Conservation (phyloP, 2,329 filamentous ascomycete species). For the Colletotrichum kahawae region DNA sequence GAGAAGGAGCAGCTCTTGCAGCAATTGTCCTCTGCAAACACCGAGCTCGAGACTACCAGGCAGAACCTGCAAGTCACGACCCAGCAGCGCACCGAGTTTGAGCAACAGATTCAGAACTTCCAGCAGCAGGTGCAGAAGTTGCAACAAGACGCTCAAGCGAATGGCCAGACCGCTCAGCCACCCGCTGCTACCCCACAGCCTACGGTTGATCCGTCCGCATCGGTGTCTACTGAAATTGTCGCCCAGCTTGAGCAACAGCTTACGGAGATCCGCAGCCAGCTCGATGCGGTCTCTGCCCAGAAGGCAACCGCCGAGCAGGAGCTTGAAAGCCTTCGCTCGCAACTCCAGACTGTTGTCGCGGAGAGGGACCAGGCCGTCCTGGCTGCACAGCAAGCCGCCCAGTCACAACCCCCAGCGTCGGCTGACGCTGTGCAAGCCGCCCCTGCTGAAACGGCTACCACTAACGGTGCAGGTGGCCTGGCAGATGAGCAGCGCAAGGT, state of each 20-base stretch:
- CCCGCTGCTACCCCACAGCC: slow-evolving; percentile 32
- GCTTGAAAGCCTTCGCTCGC: slow-evolving; percentile 56
- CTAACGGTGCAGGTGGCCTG: slow-evolving; percentile 34
- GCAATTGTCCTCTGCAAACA: slow-evolving; percentile 51
- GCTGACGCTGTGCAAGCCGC: not conserved
- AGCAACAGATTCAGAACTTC: slow-evolving; percentile 49
- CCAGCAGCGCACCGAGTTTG: slow-evolving; percentile 38
- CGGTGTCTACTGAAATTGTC: slow-evolving; percentile 51
- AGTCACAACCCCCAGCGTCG: slow-evolving; percentile 21
- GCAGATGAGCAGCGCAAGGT: slow-evolving; percentile 64
- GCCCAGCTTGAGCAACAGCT: slow-evolving; percentile 56
- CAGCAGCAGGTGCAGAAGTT: slow-evolving; percentile 45
- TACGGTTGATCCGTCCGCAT: slow-evolving; percentile 43
- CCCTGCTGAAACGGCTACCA: not conserved
- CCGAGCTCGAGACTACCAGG: slow-evolving; percentile 60
- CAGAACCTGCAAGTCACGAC: slow-evolving; percentile 35
- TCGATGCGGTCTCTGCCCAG: slow-evolving; percentile 69
- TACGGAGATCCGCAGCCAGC: slow-evolving; percentile 58
- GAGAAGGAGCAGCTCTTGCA: slow-evolving; percentile 63
- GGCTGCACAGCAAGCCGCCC: slow-evolving; percentile 31
- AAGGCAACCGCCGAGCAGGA: slow-evolving; percentile 73
- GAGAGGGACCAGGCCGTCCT: slow-evolving; percentile 67
- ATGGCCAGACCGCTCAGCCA: slow-evolving; percentile 40
- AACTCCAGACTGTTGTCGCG: slow-evolving; percentile 66
- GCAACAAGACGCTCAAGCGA: slow-evolving; percentile 39